Evolutionary conservation across 768 basidiomycete species (phyloP), one percentile per base, ranked within the genome.

Genomic region (Pluteus cervinus): DNA sequence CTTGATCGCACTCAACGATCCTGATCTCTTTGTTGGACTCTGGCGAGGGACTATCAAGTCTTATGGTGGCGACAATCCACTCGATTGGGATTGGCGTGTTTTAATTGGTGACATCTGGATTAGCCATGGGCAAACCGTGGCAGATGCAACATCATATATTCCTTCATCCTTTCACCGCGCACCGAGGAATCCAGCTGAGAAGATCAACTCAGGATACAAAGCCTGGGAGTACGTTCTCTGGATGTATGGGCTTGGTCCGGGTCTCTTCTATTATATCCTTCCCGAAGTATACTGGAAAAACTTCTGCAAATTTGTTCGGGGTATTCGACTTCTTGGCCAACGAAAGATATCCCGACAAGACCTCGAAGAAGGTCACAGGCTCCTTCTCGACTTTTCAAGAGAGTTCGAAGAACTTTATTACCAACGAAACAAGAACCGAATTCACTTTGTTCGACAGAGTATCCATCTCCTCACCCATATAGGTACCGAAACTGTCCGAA

Each of bases 151-250:
- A 0, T 50, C 46, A 3, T 67, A 60, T 36, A 46, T 69, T n/a
- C 66, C 66, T 16, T 53, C 56, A 1, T 66, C 58, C 0, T 69
- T 67, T 49, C 60, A 68, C 43, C 52, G 60, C 4, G 58, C 65
- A 5, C 71, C 66, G 2, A 55, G 63, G 0, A 64, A 71, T 39
- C 51, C 52, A n/a, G 63, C 64, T 1, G 50, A 60, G 28, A 69
- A 70, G 39, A 56, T 69, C 3, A 49, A 37, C 43, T 55, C 49
- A n/a, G 52, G 56, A 1, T 60, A 59, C 40, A 60, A 60, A 28
- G 57, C 52, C 4, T 48, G 44, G 40, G 55, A 57, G 26, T 59
- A 35, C n/a, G 24, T 55, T 7, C 41, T 52, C 1, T 62, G 57
- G 24, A n/a, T 60, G 3, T 60, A 40, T 39, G 48, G 51, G 4